These are phyloP conservation scores for Fusarium chuoi DNA, from an alignment of 2,329 filamentous ascomycete species.

Conservation along the genomic window DNA sequence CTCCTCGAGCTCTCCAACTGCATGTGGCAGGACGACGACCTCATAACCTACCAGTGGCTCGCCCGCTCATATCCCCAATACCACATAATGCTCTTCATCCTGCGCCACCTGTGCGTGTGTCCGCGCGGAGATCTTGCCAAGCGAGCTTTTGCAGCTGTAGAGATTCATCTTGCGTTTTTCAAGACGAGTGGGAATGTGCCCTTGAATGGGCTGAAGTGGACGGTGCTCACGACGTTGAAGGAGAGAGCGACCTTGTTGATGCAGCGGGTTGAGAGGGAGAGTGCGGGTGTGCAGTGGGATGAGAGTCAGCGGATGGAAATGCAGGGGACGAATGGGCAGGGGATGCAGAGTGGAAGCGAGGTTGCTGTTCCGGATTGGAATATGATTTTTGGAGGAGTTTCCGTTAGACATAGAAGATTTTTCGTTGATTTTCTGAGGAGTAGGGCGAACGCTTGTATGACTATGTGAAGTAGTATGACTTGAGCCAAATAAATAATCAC, in stretches of 20 bases:
- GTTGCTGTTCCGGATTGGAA: slow-evolving; percentile 44
- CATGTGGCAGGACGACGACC: slow-evolving; percentile 50
- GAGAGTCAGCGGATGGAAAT: not conserved
- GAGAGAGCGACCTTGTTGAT: slow-evolving; percentile 44
- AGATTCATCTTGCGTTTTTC: slow-evolving; percentile 18
- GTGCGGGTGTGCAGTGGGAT: not conserved
- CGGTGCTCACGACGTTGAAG: slow-evolving; percentile 45
- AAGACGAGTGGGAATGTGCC: not conserved
- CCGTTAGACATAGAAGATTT: slow-evolving; percentile 41
- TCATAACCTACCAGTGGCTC: slow-evolving; percentile 52
- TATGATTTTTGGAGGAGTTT: slow-evolving; percentile 44
- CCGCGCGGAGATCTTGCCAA: slow-evolving; percentile 46
- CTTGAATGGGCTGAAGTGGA: slow-evolving; percentile 44
- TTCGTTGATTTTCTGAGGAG: slow-evolving; percentile 26
- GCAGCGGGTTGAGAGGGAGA: slow-evolving; percentile 10
- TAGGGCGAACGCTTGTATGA: not conserved
- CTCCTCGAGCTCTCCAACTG: slow-evolving; percentile 48
- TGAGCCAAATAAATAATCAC: not conserved
- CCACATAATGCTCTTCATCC: slow-evolving; percentile 55
- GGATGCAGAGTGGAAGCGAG: not conserved
- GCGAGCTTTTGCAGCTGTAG: slow-evolving; percentile 47
- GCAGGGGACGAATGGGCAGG: not conserved
- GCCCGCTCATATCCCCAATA: slow-evolving; percentile 55
- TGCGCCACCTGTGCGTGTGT: slow-evolving; percentile 56
- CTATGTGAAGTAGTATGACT: not conserved